Conservation (phyloP, 2,329 filamentous ascomycete species). For the Aspergillus viridinutans region DNA sequence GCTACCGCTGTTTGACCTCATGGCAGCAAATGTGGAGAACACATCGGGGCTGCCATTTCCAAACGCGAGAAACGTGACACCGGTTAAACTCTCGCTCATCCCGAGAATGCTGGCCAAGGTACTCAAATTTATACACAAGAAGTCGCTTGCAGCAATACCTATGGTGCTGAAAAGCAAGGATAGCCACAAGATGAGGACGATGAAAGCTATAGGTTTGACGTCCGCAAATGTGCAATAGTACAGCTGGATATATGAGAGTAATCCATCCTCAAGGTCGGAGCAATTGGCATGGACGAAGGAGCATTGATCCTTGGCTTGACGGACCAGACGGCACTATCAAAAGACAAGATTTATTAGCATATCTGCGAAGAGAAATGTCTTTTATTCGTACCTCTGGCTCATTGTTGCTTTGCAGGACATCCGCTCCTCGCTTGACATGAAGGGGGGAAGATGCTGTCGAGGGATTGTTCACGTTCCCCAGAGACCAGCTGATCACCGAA, state of each 20-base stretch:
- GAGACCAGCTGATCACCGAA: slow-evolving; percentile 26
- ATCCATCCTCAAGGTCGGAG: slow-evolving; percentile 80
- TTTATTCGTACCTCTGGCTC: slow-evolving; percentile 25
- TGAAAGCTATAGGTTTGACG: slow-evolving; percentile 72
- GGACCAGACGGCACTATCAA: slow-evolving; percentile 70
- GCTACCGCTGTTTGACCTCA: slow-evolving; percentile 95
- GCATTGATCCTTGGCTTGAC: slow-evolving; percentile 74
- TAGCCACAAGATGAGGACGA: slow-evolving; percentile 75
- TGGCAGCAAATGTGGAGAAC: slow-evolving; percentile 97
- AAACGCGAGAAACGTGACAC: slow-evolving; percentile 93
- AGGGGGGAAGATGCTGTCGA: neutral
- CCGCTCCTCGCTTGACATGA: neutral
- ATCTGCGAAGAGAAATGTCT: neutral
- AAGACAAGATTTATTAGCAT: slow-evolving; percentile 1
- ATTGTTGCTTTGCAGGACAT: slow-evolving; percentile 16
- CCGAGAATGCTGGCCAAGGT: slow-evolving; percentile 86
- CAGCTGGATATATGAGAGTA: slow-evolving; percentile 80
- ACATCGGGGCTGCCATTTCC: slow-evolving; percentile 98
- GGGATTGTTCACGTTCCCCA: slow-evolving; percentile 9
- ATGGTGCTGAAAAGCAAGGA: slow-evolving; percentile 92
- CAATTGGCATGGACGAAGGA: slow-evolving; percentile 80
- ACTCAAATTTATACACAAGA: slow-evolving; percentile 94
- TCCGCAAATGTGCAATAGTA: slow-evolving; percentile 79
- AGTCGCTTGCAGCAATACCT: slow-evolving; percentile 95
- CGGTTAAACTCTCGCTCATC: slow-evolving; percentile 92